Evolutionary conservation across 169 alveolate species (phyloP).

Genomic region (Plasmodium gonderi): DNA sequence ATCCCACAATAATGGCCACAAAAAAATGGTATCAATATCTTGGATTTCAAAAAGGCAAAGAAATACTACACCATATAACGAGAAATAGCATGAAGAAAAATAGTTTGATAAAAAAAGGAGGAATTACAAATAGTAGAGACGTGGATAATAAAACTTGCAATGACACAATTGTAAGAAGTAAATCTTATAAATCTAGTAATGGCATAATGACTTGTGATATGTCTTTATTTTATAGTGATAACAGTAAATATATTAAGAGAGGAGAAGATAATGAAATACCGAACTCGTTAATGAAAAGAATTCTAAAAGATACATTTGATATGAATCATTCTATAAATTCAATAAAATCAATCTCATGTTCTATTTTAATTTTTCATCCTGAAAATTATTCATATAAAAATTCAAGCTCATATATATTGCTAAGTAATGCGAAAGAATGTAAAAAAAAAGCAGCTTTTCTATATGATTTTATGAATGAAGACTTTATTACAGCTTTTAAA

Average conservation of each 20-base stretch:
- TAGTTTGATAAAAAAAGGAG: background rate
- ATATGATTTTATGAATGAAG: slow-evolving; percentile 73
- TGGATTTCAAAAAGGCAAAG: background rate
- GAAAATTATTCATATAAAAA: slow-evolving; percentile 53
- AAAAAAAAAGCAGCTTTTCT: slow-evolving; percentile 48
- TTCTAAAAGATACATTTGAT: slow-evolving; percentile 63
- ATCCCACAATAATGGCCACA: background rate
- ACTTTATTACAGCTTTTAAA: slow-evolving; percentile 44
- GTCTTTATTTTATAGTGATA: slow-evolving; percentile 50
- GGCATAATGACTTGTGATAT: slow-evolving; percentile 51
- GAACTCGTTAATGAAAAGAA: slow-evolving; percentile 46
- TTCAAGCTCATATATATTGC: slow-evolving; percentile 47
- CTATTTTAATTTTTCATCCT: slow-evolving; percentile 55
- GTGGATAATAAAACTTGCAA: background rate
- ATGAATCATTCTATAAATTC: slow-evolving; percentile 37
- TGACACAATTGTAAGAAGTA: background rate
- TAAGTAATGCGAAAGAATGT: slow-evolving; percentile 35
- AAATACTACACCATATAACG: background rate
- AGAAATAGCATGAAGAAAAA: background rate
- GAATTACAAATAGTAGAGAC: background rate
- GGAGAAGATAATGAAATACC: slow-evolving; percentile 35
- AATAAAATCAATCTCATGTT: slow-evolving; percentile 39
- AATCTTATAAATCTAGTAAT: background rate
- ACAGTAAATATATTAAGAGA: background rate
- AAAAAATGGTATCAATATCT: background rate